These are phyloP conservation scores for Angomonas desouzai DNA, from an alignment of 208 protist species.

Conservation along the genomic window DNA sequence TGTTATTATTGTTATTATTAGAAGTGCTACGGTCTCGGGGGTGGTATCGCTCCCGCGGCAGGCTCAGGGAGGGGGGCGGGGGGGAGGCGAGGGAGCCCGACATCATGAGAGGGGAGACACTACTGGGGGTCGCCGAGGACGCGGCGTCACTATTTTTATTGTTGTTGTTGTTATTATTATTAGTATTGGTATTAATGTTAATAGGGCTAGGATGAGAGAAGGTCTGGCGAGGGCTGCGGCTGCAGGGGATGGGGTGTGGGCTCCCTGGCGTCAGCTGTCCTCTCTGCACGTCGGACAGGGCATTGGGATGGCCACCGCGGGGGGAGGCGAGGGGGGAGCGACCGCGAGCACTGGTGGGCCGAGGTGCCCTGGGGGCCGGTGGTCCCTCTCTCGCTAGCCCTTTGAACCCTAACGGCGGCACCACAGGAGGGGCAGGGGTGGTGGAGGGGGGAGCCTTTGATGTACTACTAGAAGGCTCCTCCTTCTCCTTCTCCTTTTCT, in stretches of 20 bases:
- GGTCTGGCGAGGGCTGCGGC: not conserved
- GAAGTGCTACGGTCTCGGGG: not conserved
- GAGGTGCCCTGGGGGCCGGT: not conserved
- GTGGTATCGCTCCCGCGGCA: not conserved
- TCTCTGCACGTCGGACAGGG: not conserved
- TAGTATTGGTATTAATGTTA: not conserved
- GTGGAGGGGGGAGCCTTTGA: not conserved
- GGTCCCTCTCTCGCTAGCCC: not conserved
- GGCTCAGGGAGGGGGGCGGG: no score
- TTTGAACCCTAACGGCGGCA: not conserved
- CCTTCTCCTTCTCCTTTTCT: not conserved
- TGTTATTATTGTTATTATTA: conserved; percentile 1
- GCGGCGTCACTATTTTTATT: not conserved
- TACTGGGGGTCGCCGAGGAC: not conserved
- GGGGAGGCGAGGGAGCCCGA: not conserved
- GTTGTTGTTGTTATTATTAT: conserved; percentile 11
- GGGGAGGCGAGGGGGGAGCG: not conserved
- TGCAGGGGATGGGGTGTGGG: not conserved
- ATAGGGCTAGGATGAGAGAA: not conserved
- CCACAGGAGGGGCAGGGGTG: not conserved
- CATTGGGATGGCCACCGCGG: not conserved
- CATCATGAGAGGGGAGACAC: no score
- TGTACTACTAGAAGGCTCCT: not conserved
- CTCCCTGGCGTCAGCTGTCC: not conserved
- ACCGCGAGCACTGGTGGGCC: not conserved